A percentile compares a stretch with the other conserved stretches of the same genome.
phyloP scores from a whole-genome alignment of 352 stramenopile species.

The Phytophthora citrophthora region DNA sequence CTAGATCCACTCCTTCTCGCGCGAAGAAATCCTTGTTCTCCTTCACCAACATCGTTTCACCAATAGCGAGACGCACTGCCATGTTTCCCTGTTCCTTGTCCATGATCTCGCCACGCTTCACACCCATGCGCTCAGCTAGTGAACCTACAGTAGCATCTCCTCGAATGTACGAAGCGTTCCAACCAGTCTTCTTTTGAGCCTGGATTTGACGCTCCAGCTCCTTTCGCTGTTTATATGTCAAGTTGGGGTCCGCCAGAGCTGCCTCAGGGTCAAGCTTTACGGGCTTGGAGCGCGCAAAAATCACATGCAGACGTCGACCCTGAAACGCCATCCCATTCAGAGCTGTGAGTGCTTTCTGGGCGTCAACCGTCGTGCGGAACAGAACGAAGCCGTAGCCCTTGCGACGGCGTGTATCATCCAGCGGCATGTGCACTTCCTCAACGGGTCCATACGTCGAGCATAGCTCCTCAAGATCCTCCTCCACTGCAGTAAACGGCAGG shows the following conservation, averaged over 20 bases:
- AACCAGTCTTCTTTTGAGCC: constrained; percentile 86
- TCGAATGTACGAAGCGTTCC: constrained; percentile 95
- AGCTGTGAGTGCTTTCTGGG: constrained; percentile 84
- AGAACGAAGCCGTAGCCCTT: constrained; percentile 98
- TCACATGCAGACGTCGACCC: constrained; percentile 95
- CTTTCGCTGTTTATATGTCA: constrained; percentile 92
- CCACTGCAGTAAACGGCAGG: constrained; percentile 95
- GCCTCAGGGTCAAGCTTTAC: constrained; percentile 67
- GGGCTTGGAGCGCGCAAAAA: constrained; percentile 85
- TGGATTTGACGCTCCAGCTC: constrained; percentile 90
- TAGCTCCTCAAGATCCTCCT: constrained; percentile 95
- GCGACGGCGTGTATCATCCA: constrained; percentile 95
- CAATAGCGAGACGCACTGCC: constrained; percentile 97
- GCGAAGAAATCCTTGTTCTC: constrained; percentile 98
- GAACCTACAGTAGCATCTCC: constrained; percentile 79
- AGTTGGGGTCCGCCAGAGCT: constrained; percentile 63
- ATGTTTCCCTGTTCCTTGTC: constrained; percentile 96
- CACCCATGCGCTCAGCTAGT: constrained; percentile 84
- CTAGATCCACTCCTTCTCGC: constrained; percentile 94
- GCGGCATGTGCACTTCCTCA: constrained; percentile 94
- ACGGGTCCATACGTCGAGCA: constrained; percentile 92
- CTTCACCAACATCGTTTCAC: constrained; percentile 97
- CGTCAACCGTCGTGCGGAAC: constrained; percentile 93
- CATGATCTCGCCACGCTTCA: constrained; percentile 96
- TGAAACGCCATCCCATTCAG: constrained; percentile 97